Percentiles rank a stretch among this genome's conserved stretches.
phyloP scores from a whole-genome alignment of 2,329 filamentous ascomycete genomes.

The Fusarium temperatum region DNA sequence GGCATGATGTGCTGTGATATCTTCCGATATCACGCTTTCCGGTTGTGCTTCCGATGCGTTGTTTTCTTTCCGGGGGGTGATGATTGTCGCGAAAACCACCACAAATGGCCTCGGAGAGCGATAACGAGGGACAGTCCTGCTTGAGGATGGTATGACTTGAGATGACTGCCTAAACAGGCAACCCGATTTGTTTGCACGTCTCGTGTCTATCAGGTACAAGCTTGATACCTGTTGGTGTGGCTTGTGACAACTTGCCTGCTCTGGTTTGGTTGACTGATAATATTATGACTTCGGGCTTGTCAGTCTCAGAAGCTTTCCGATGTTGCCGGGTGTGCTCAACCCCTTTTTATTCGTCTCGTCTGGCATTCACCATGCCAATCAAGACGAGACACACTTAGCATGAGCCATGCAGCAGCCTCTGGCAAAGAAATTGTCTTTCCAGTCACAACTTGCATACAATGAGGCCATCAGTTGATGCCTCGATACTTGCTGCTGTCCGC shows the following conservation, averaged over 20 bases:
- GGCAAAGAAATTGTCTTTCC: neutral
- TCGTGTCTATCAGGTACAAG: conserved; percentile 8
- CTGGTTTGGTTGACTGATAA: neutral
- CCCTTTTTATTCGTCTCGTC: conserved; percentile 6
- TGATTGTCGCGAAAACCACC: conserved; percentile 7
- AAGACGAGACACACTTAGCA: conserved; percentile 13
- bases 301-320: neutral
- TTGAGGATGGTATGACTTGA: conserved; percentile 4
- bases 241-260: neutral
- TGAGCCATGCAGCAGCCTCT: neutral
- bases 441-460: neutral
- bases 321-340: neutral
- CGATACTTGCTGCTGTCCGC: neutral
- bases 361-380: conserved; percentile 28
- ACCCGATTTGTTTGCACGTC: conserved; percentile 10
- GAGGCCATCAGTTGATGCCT: neutral
- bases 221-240: neutral
- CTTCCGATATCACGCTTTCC: conserved; percentile 10
- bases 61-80: neutral
- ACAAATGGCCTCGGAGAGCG: conserved; percentile 1
- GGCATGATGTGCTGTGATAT: conserved; percentile 21
- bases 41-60: conserved; percentile 17
- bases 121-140: neutral
- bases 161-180: conserved; percentile 20
- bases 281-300: neutral